phyloP scores from a whole-genome alignment of 1,284 basidiomycete species.

The Xanthoconium separans region DNA sequence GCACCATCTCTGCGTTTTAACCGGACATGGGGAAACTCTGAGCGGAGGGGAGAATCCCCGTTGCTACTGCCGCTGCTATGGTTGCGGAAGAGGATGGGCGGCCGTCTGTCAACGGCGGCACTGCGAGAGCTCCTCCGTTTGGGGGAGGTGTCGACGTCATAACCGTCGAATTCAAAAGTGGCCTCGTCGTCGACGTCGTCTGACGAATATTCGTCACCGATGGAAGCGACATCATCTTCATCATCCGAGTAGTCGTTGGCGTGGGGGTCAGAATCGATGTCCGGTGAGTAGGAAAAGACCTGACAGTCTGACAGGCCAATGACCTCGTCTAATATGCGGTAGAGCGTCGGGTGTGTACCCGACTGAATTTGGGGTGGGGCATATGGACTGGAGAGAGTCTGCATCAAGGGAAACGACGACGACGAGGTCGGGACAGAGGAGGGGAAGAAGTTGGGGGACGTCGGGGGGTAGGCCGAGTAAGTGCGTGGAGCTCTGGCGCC shows the following conservation, averaged over 20 bases:
- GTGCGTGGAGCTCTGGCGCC: constrained; percentile 68
- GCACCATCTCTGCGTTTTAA: constrained; percentile 59
- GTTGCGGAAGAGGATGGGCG: constrained; percentile 16
- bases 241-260: constrained; percentile 80
- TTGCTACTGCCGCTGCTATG: constrained; percentile 26
- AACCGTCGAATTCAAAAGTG: constrained; percentile 75
- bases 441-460: constrained; percentile 72
- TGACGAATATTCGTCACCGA: constrained; percentile 58
- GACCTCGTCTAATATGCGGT: constrained; percentile 86
- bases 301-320: constrained; percentile 92
- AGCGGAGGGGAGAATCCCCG: constrained; percentile 24
- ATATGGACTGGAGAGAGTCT: constrained; percentile 57
- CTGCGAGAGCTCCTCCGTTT: constrained; percentile 21
- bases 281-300: constrained; percentile 93
- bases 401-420: constrained; percentile 58
- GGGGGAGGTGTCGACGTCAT: constrained; percentile 65
- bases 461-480: constrained; percentile 78
- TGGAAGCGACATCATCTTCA: constrained; percentile 63
- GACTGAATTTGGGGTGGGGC: constrained; percentile 63
- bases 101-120: constrained; percentile 2
- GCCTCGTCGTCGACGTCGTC: constrained; percentile 58
- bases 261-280: constrained; percentile 94
- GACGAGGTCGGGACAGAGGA: constrained; percentile 63
- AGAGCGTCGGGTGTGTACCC: constrained; percentile 80
- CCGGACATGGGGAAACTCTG: constrained; percentile 32